A percentile compares a stretch with the other conserved stretches of the same genome.
phyloP scores from a whole-genome alignment of 768 basidiomycete species.

The Multifurca ochricompacta region DNA sequence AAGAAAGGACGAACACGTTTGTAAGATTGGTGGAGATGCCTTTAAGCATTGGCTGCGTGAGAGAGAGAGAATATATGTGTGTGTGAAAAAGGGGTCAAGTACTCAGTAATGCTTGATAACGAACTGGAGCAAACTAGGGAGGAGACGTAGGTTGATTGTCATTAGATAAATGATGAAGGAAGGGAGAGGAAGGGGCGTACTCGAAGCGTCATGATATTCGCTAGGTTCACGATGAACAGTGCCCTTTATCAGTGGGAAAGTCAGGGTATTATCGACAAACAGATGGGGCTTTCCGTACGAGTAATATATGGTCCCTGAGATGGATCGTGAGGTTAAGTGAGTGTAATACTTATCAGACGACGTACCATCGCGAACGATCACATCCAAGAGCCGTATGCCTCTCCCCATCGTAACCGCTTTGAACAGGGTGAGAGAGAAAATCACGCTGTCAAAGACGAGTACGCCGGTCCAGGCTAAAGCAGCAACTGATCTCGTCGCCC shows the following conservation, averaged over 20 bases:
- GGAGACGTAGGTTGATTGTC: background rate
- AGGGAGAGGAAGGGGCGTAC: too few species aligned
- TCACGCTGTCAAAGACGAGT: background rate
- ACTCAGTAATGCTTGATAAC: background rate
- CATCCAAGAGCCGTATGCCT: slow-evolving; percentile 2
- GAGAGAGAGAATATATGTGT: background rate
- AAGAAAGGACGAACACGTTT: slow-evolving; percentile 9
- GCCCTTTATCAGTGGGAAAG: background rate
- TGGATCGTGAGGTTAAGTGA: background rate
- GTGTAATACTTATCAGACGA: background rate
- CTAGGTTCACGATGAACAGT: slow-evolving; percentile 7
- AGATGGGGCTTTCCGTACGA: background rate
- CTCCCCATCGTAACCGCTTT: slow-evolving; percentile 8
- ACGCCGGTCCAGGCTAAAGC: slow-evolving; percentile 11
- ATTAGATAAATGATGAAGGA: background rate
- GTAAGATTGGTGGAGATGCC: background rate
- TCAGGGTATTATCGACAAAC: background rate
- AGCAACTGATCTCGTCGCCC: background rate
- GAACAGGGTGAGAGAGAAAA: slow-evolving; percentile 12
- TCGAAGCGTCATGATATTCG: slow-evolving; percentile 10
- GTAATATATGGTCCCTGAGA: slow-evolving; percentile 11
- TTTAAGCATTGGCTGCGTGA: slow-evolving; percentile 1
- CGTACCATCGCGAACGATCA: slow-evolving; percentile 14
- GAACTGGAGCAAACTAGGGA: slow-evolving; percentile 6
- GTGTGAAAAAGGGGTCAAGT: background rate